Conservation (phyloP, 1,284 basidiomycete genomes). For the Ceratobasidium sp. region DNA sequence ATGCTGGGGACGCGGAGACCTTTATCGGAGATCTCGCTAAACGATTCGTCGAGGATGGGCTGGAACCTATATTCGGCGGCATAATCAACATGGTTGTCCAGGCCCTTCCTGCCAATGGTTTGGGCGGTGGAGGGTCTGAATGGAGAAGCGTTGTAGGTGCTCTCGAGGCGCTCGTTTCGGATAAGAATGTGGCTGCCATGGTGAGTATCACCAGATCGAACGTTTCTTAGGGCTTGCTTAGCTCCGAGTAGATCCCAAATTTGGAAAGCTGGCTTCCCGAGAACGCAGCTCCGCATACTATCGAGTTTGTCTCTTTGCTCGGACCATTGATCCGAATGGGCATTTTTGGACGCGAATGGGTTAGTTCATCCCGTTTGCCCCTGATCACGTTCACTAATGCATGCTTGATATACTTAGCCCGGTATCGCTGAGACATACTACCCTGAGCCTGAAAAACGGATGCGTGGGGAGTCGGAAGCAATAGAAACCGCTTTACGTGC, state of each 20-base stretch:
- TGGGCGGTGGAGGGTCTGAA: constrained; percentile 47
- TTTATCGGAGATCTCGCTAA: constrained; percentile 43
- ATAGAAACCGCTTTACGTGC: constrained; percentile 82
- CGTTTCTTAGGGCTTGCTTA: background rate
- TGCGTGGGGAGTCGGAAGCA: constrained; percentile 77
- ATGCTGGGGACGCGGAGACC: constrained; percentile 40
- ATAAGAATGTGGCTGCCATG: constrained; percentile 84
- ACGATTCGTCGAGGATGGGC: constrained; percentile 45
- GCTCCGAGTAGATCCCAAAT: constrained; percentile 57
- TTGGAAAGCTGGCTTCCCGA: constrained; percentile 75
- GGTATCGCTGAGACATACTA: constrained; percentile 80
- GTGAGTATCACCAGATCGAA: constrained; percentile 45
- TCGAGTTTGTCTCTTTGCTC: constrained; percentile 68
- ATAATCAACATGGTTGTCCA: constrained; percentile 45
- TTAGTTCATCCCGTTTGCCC: constrained; percentile 56
- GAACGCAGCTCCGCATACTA: constrained; percentile 61
- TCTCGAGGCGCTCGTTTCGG: constrained; percentile 77
- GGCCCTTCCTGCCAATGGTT: constrained; percentile 32
- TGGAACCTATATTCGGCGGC: constrained; percentile 43
- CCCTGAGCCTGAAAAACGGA: constrained; percentile 79
- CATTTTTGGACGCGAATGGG: constrained; percentile 88
- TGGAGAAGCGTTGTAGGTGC: constrained; percentile 91
- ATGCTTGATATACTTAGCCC: constrained; percentile 60
- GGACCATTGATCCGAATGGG: constrained; percentile 84
- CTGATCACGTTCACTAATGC: background rate